phyloP scores from a whole-genome alignment of 2,329 filamentous ascomycete genomes.

The Talaromyces sp. region DNA sequence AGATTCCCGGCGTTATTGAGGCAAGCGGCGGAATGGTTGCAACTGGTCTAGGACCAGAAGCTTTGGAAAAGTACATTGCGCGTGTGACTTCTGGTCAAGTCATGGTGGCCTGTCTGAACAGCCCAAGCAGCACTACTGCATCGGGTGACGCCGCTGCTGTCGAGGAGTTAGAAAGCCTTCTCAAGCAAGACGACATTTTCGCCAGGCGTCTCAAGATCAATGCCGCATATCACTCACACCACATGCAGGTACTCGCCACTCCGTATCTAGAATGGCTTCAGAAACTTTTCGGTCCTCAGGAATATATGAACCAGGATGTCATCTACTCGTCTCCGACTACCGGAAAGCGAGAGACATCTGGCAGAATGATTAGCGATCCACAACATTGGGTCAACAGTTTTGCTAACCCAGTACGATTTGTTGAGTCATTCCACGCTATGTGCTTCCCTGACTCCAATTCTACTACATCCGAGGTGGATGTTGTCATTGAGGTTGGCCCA shows the following conservation, averaged over 20 bases:
- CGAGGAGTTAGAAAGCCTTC: constrained; percentile 26
- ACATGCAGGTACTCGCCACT: constrained; percentile 35
- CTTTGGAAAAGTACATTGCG: background rate
- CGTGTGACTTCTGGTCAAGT: background rate
- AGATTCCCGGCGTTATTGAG: background rate
- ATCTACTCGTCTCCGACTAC: background rate
- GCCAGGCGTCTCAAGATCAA: constrained; percentile 34
- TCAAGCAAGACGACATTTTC: constrained; percentile 19
- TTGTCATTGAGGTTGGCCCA: background rate
- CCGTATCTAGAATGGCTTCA: constrained; percentile 25
- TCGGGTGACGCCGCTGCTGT: constrained; percentile 25
- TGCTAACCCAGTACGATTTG: background rate
- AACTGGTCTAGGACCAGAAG: background rate
- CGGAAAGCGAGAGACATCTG: background rate
- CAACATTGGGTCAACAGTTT: background rate
- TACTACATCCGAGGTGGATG: background rate
- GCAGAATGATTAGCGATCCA: background rate
- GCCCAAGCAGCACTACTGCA: constrained; percentile 31
- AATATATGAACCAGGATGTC: background rate
- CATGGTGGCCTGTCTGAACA: background rate
- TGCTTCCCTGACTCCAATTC: background rate
- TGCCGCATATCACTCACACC: constrained; percentile 41
- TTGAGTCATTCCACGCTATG: background rate
- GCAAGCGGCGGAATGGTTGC: background rate
- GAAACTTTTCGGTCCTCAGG: background rate